Base-by-base conservation (phyloP, 2,329 filamentous ascomycete species). In the Leptographium flavum region DNA sequence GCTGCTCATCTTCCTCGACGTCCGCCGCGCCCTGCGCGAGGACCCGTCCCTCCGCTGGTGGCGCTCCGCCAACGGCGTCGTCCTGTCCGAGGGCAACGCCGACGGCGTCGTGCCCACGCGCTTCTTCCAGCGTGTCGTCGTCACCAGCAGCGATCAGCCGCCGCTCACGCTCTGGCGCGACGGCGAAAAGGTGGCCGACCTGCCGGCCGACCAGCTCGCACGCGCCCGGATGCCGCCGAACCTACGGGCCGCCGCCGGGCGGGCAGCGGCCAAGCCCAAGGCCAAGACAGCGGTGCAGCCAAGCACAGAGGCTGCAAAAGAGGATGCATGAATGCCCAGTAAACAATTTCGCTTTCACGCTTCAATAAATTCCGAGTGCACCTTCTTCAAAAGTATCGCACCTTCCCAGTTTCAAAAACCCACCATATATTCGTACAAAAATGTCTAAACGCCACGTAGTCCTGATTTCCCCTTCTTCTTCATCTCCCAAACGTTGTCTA, bases 41-140 rank as follows among this genome's bases (percentile, higher is more conserved):
- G 77, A 75, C 45, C 70, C 65, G 5, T 60, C 64, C 1, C 69
- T 87, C 51, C 68, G 70, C 56, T 94, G 88, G 74, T 93, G 83
- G 78, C 60, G 76, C 49, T 87, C 83, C 58, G 81, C 83, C 53
- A 90, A 90, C 57, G 81, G 76, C 2, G 84, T 90, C 9, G 71
- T 88, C 50, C 63, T 90, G 51, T 80, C 74, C 3, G 75, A 76
- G 54, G 76, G 65, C 43, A 66, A 73, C 48, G 74, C 63, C 39
- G 63, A 76, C 5, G 83, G 80, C 1, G 43, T 84, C 7, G 66
- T 94, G 52, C 71, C 76, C 27, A 5, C 74, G 19, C 69, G 71
- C 54, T 86, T 81, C 57, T 90, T 93, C 56, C 73, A 74, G 63
- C 72, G 76, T 56, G 87, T 90, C 2, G 73, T 75, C 52, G 80